Evolutionary conservation across 805 yeast species (phyloP), one percentile per base, ranked within the genome.

Genomic region (Tetrapisispora nanseiensis): DNA sequence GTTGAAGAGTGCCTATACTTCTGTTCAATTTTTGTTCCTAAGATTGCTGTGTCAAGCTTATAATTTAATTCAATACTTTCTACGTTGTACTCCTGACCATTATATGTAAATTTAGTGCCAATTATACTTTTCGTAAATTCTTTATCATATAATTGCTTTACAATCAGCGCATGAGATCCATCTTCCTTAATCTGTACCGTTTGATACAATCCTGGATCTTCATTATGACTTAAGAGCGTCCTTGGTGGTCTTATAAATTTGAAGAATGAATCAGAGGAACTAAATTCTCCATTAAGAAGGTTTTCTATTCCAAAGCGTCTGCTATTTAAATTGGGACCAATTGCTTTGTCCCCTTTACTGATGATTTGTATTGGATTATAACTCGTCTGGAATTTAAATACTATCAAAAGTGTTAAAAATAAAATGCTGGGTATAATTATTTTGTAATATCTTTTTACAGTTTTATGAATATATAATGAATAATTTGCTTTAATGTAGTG

Each of bases 1-100:
- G 60, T 63, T 0, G 78, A 64, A 0, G 95, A 85, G 56, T 86
- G 86, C 49, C 95, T 71, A 72, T 79, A 86, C 52, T 78, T 74
- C 24, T 56, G 53, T 12, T 59, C 55, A 11, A 46, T 43, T 42
- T 84, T 73, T 0, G 92, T 70, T 5, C 63, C 62, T 2, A 86
- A 57, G 11, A 90, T 57, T 1, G 78, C 81, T 51, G 65, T 70
- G 19, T 70, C 61, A 16, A 72, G 57, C 9, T 68, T 56, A 31
- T 68, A 64, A 49, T 73, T 76, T 7, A 80, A 62, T 4, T 69
- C 62, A 11, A 70, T 54, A 0, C 64, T 50, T 6, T 70, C 67
- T 1, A 81, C 65, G 0, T 46, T 37, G 35, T 74, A 59, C 2
- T 59, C 61, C 0, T 55, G 48, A 2, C 69, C 76, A 2, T 68